Base-by-base conservation (phyloP, 768 basidiomycete genomes). In the Lanmaoa rubissima region DNA sequence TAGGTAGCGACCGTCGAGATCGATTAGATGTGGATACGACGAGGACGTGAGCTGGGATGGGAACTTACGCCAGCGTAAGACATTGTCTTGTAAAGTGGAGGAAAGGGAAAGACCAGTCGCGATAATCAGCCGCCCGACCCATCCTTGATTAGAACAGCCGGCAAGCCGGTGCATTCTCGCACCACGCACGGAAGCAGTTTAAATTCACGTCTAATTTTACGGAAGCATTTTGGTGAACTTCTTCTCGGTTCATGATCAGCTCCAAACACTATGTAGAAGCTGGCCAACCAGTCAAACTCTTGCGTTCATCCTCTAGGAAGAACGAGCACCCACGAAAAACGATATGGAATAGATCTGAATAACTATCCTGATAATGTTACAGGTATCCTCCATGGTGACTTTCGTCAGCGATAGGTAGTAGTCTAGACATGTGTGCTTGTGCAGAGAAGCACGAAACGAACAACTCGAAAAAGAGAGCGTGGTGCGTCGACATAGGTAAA, bases 281-380 rank as follows among this genome's bases (percentile, higher is more conserved):
- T 6, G 11, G 21, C 21, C 21, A 24, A 2, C 21, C 21, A 24
- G n/a, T 40, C 41, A 21, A 42, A 8, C 21, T 24, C 21, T 14
- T 14, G 41, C 3, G 13, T 3, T 42, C 6, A 21, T 42, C 13
- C 13, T 14, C 21, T 13, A 1, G 13, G 42, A 28, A 8, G 5
- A 32, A 14, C 9, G 6, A 13, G 12, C 11, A 32, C 14, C 21
- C 32, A 26, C 5, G 26, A 24, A 12, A 34, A 46, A 17, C 10
- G 38, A 36, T 28, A 40, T 2, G 26, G 38, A 40, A 35, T 50
- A 51, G 34, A 28, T 57, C 24, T 39, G 53, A 63, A 58, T 69
- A 68, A 62, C 59, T 63, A 71, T 63, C 60, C 53, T 69, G 62
- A 58, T 69, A 69, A 69, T 63, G 58, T 67, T 68, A 71, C 72